Evolutionary conservation across 495 filamentous ascomycete genomes (phyloP), one percentile per base, ranked within the genome.

Genomic region (Daldinia decipiens): DNA sequence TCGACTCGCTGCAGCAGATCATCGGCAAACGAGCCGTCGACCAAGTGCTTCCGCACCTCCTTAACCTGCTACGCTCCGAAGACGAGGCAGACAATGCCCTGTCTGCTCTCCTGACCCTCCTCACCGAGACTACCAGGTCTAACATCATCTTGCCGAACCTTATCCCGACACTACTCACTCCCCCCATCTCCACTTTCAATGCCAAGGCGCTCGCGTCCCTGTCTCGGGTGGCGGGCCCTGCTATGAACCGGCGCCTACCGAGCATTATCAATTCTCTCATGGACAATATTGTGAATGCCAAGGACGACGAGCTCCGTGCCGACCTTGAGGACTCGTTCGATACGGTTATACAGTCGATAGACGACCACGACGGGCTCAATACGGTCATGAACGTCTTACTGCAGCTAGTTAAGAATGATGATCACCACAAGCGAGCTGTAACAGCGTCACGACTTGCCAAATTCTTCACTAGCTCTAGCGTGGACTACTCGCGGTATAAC

Each of bases 91-190:
- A 97, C 70, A 97, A 97, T 77, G 95, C 95, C 5, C 82, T 99
- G 19, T 92, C 94, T 21, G 96, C 95, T 31, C 86, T 99, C 26
- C 84, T 99, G 59, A 99, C 95, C 0, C 83, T 99, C 31, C 88
- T 99, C 39, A 98, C 93, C 0, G 96, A 99, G 79, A 89, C 94
- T 15, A 95, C 93, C 2, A 87, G 95, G 59, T 95, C 94, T 21
- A 98, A 97, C 76, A 93, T 97, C 70, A 99, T 99, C 71, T 85
- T 99, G 45, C 95, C 95, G 34, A 97, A 95, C 80, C 91, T 99
- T 34, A 92, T 99, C 57, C 95, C 95, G 0, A 98, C 93, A 0
- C 85, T 99, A 24, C 90, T 97, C 60, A 86, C 90, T 12, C 87
- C 93, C 36, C 95, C 95, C n/a, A 96, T 99, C 65, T 90, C 92